Evolutionary conservation across 495 filamentous ascomycete species (phyloP), one percentile per base, ranked within the genome.

Genomic region (Trichocladium antarcticum): DNA sequence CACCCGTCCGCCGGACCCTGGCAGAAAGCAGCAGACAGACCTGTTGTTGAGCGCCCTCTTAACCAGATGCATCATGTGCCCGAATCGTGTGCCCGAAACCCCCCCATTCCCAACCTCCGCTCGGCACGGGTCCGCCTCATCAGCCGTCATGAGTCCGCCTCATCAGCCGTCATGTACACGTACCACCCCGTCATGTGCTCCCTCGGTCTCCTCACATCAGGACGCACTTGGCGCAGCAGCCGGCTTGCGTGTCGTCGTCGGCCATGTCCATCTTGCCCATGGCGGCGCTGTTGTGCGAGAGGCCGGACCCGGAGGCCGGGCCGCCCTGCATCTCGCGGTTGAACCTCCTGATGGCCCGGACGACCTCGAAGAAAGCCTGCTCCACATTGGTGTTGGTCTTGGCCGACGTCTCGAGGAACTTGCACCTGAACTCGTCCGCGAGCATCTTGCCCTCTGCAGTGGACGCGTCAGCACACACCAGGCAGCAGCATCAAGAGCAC

Each of bases 371-470:
- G 73, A 98, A 98, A 44, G 92, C 89, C 64, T 93, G 87, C 67
- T 98, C 93, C 61, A 98, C 92, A 62, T 97, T 94, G 68, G 92
- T 89, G 65, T 89, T 85, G 53, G 89, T 93, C 72, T 97, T 98
- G 52, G 92, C 92, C 35, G 92, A 98, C 29, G 92, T 97, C 73
- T 98, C 92, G 69, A 98, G 94, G 72, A 96, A 98, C 65, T 89
- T 87, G 78, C 92, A 97, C 57, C 81, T 81, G 68, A 97, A 97
- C 54, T 84, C 79, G 24, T 78, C 75, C 34, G 92, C 92, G 47
- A 96, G 75, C 49, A 80, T 76, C 63, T 89, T 81, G 58, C 90
- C 92, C 80, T 97, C 92, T 98, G 72, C 12, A 34, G 6, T 10
- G n/a, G n/a, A n/a, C 31, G 11, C 4, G 39, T 20, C 35, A 52